These are phyloP conservation scores for Botrytis porri DNA, from an alignment of 2,329 filamentous ascomycete species.

Conservation along the genomic window DNA sequence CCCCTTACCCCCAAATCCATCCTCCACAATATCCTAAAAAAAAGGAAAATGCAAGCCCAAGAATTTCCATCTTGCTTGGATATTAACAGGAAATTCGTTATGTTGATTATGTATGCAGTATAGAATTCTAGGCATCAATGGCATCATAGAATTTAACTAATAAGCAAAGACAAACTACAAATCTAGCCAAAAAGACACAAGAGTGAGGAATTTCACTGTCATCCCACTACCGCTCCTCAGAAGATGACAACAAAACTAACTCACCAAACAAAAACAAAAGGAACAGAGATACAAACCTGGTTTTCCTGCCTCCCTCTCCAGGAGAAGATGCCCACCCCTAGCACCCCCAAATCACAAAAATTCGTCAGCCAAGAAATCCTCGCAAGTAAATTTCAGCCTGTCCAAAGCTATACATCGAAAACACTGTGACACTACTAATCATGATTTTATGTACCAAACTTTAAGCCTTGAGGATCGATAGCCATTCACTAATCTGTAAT, in stretches of 20 bases:
- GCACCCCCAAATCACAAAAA: not conserved
- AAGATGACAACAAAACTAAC: not conserved
- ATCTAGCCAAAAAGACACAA: not conserved
- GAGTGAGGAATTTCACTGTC: not conserved
- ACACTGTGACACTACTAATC: not conserved
- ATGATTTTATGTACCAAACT: too few relatives aligned
- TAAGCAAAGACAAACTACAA: not conserved
- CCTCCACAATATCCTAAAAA: not conserved
- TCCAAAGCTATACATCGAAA: not conserved
- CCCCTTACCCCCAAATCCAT: rapidly evolving
- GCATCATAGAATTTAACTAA: rapidly evolving
- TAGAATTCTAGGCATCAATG: too few relatives aligned
- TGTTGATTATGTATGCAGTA: rapidly evolving
- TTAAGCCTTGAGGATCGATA: too few relatives aligned
- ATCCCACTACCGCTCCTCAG: not conserved
- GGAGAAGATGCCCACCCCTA: rapidly evolving
- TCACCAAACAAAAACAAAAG: too few relatives aligned
- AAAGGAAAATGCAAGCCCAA: too few relatives aligned
- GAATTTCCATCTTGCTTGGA: not conserved
- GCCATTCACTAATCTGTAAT: not conserved
- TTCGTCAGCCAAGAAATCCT: not conserved
- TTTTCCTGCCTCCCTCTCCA: rapidly evolving
- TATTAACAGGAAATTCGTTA: rapidly evolving
- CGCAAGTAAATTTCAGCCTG: rapidly evolving
- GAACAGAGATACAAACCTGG: too few relatives aligned